These are phyloP conservation scores for Colletotrichum sp. DNA, from an alignment of 2,329 filamentous ascomycete species.

Conservation along the genomic window DNA sequence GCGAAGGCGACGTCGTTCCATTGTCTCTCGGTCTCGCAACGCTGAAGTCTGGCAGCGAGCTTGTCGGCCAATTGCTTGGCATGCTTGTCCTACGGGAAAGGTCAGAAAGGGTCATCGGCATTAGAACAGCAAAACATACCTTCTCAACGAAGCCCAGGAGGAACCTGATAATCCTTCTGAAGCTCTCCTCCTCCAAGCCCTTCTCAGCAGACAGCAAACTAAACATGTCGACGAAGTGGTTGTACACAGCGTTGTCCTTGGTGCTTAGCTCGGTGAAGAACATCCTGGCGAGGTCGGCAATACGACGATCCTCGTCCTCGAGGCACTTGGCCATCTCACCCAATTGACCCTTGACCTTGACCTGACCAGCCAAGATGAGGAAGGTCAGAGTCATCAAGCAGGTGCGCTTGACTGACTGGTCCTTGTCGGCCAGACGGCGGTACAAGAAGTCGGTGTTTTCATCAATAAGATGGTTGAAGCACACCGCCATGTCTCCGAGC, in stretches of 20 bases:
- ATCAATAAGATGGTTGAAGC: constrained; percentile 98
- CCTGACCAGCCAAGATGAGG: constrained; percentile 93
- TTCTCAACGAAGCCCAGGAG: constrained; percentile 96
- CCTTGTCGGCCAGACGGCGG: constrained; percentile 85
- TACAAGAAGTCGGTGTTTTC: constrained; percentile 99
- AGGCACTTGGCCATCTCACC: constrained; percentile 99
- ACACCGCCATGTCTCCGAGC: constrained; percentile 97
- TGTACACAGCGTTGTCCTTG: constrained; percentile 99
- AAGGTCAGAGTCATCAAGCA: constrained; percentile 99
- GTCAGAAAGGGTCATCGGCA: constrained; percentile 11
- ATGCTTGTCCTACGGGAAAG: constrained; percentile 80
- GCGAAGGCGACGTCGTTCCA: constrained; percentile 98
- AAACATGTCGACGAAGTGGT: constrained; percentile 99
- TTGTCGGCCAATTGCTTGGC: constrained; percentile 94
- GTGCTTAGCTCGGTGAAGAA: constrained; percentile 98
- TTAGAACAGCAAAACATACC: constrained; percentile 55
- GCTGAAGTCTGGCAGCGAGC: constrained; percentile 80
- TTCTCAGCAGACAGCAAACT: constrained; percentile 85
- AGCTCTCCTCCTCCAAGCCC: constrained; percentile 81
- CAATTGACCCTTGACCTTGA: constrained; percentile 98
- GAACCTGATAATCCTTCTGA: constrained; percentile 89
- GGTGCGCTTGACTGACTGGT: constrained; percentile 91
- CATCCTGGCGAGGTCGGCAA: constrained; percentile 93
- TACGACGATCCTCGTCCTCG: constrained; percentile 93
- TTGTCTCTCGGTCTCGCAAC: constrained; percentile 91